phyloP scores from a whole-genome alignment of 1,139 yeast species.

The Saccharomycopsis hybrid region DNA sequence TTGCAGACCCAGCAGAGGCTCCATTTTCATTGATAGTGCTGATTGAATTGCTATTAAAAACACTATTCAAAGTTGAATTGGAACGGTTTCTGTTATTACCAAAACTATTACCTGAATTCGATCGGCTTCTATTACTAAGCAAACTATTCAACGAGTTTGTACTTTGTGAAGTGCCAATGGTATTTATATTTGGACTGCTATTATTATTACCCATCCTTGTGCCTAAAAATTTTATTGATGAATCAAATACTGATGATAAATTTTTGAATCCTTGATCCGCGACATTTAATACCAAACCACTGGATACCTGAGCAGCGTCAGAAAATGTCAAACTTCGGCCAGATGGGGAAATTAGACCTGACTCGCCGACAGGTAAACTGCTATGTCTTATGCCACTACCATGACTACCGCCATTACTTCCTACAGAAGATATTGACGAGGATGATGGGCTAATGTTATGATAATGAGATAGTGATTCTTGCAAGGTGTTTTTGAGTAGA shows the following conservation, averaged over 20 bases:
- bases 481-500: slow-evolving; percentile 14
- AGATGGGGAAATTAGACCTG: no score
- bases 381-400: not conserved
- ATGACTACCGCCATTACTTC: not conserved
- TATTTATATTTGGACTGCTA: not conserved
- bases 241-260: slow-evolving; percentile 16
- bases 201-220: slow-evolving; percentile 9
- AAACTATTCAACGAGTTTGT: slow-evolving; percentile 1
- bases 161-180: not conserved
- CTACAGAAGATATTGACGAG: slow-evolving; percentile 1
- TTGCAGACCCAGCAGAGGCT: not conserved
- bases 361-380: not conserved
- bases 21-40: slow-evolving; percentile 7
- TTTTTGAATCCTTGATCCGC: slow-evolving; percentile 19
- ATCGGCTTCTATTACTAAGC: slow-evolving; percentile 8
- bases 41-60: not conserved
- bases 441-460: slow-evolving; percentile 2
- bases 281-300: slow-evolving; percentile 16
- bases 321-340: not conserved
- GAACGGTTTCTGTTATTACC: slow-evolving; percentile 9
- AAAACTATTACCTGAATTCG: slow-evolving; percentile 12
- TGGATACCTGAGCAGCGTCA: slow-evolving; percentile 11
- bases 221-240: slow-evolving; percentile 19
- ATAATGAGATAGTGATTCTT: slow-evolving; percentile 13
- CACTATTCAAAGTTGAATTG: slow-evolving; percentile 9